phyloP scores from a whole-genome alignment of 129 eudicot species.

The Pittosporum tobira region DNA sequence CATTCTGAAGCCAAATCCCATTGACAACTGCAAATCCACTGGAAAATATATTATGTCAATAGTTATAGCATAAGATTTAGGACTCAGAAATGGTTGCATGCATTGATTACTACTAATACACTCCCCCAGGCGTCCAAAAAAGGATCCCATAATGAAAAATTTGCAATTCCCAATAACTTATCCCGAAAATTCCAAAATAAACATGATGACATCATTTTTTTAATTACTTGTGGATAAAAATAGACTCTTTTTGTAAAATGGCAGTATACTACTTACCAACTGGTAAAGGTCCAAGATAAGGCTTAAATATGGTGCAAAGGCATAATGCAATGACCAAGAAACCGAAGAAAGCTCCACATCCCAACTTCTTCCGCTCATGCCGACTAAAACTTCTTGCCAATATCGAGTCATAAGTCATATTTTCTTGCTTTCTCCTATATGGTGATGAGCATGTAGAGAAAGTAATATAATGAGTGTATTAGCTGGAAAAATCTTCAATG shows the following conservation, averaged over 20 bases:
- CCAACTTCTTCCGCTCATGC: constrained; percentile 28
- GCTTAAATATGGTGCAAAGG: constrained; percentile 37
- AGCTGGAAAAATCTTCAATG: not conserved
- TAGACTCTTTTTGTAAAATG: too few species aligned
- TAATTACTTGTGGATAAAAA: too few species aligned
- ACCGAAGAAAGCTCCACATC: constrained; percentile 29
- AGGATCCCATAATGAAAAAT: too few species aligned
- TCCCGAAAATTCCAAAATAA: too few species aligned
- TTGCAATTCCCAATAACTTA: too few species aligned
- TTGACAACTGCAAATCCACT: constrained; percentile 27
- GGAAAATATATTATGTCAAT: not conserved
- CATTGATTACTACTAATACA: too few species aligned
- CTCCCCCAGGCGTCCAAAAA: too few species aligned
- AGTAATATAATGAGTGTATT: too few species aligned
- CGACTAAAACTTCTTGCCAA: constrained; percentile 25
- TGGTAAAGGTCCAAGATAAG: constrained; percentile 30
- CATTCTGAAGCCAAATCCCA: constrained; percentile 15
- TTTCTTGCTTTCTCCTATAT: not conserved
- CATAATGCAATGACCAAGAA: constrained; percentile 34
- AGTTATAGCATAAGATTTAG: too few species aligned
- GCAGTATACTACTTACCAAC: constrained; percentile 7
- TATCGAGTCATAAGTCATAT: constrained; percentile 14
- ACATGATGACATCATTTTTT: too few species aligned
- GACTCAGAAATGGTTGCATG: too few species aligned
- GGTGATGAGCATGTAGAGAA: too few species aligned